phyloP scores from a whole-genome alignment of 306 rosid species.

The Carpinus fangiana region DNA sequence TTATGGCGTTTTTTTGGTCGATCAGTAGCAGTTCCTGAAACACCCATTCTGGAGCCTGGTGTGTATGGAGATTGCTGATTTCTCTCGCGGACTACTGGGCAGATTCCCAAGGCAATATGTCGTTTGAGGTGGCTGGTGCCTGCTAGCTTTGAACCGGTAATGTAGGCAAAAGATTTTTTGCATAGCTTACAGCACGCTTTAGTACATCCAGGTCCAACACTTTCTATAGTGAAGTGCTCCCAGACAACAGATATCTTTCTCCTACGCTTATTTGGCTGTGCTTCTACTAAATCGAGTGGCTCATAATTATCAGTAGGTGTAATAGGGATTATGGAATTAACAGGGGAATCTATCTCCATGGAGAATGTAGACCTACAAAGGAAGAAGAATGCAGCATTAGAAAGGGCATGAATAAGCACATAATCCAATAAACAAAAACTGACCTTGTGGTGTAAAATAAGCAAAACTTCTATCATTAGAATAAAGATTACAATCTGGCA shows the following conservation, averaged over 20 bases:
- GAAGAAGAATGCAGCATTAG: conserved; percentile 12
- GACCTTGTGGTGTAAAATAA: not conserved
- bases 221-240: conserved; percentile 77
- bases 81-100: conserved; percentile 67
- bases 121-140: conserved; percentile 92
- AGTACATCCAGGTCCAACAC: conserved; percentile 56
- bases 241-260: conserved; percentile 85
- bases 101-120: conserved; percentile 71
- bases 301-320: conserved; percentile 40
- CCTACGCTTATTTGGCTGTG: conserved; percentile 49
- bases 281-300: conserved; percentile 42
- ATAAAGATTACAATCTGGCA: not conserved
- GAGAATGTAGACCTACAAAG: conserved; percentile 34
- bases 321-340: not conserved
- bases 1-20: conserved; percentile 57
- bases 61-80: conserved; percentile 36
- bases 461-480: not conserved
- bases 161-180: conserved; percentile 75
- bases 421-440: conserved; percentile 10
- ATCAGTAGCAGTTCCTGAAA: conserved; percentile 35
- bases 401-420: conserved; percentile 13
- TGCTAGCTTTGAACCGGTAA: conserved; percentile 68
- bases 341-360: conserved; percentile 43
- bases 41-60: conserved; percentile 29
- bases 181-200: conserved; percentile 82